Evolutionary conservation across 148 eudicot species (phyloP), one percentile per base, ranked within the genome.

Genomic region (Drosera capensis): DNA sequence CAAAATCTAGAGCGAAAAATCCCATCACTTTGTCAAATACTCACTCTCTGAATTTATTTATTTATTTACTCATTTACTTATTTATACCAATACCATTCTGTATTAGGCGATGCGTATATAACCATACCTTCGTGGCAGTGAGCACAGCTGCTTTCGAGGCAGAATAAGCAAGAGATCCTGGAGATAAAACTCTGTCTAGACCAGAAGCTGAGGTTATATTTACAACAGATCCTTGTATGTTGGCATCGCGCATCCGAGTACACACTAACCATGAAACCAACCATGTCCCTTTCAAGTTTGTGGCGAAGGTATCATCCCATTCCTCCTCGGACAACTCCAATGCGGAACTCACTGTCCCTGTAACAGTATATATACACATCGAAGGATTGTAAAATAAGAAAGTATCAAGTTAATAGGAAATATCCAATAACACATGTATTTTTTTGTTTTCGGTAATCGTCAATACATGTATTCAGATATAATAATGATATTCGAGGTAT

Each of bases 271-370:
- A 80, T 2, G 92, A 70, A 8, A 80, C 75, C 64, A 85, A 30
- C 92, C 95, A 86, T 20, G 74, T 11, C 22, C 95, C 92, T 0
- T 48, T 73, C 14, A 70, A 31, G 25, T 86, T 81, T 20, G 86
- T 86, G 42, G 26, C 64, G 1, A 66, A 6, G 1, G 65, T 57
- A 20, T 40, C 50, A 23, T 75, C 41, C 92, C 92, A 86, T 69
- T 81, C 86, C 20, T 72, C 81, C 51, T 77, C 82, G 0, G 73
- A 48, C 20, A 71, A 1, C 23, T 84, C 85, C 43, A 84, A 49
- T 36, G 71, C 12, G 40, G 63, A 40, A 11, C 15, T 31, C 45
- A 73, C 60, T 11, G 45, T 62, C 3, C 84, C 87, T 83, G 61
- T 14, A 46, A 46, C 24, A 1, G n/a, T 5, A 46, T 25, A 46